Evolutionary conservation across 352 stramenopile genomes (phyloP), one percentile per base, ranked within the genome.

Genomic region (Phytopythium litorale): DNA sequence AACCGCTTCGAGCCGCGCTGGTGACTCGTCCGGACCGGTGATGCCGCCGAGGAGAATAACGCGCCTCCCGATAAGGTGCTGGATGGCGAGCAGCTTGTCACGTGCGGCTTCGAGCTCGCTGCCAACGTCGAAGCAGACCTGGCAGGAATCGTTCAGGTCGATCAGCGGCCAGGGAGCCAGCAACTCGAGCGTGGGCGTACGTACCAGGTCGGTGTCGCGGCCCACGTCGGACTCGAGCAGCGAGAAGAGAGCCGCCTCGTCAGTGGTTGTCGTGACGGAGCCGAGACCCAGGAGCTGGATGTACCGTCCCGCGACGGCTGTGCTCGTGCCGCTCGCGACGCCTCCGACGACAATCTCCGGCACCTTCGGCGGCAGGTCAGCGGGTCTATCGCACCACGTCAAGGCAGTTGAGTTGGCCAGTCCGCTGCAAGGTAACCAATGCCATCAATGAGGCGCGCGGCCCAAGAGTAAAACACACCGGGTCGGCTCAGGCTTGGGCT

Each of bases 121-220:
- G 1, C 78, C 79, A 35, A 90, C 72, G 49, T 91, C 84, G 52
- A 87, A 89, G 33, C 77, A 86, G 7, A 92, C 61, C 82, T 91
- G 57, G 28, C 9, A 37, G 0, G 23, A 18, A 7, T 9, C 48
- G 16, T 51, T 28, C 4, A 40, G 9, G 0, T 7, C 2, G 16
- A 15, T 23, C 4, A 49, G 21, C 7, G 12, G 38, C 15, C 19
- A 56, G 32, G 18, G 13, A 19, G 7, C 40, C 15, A 21, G 55
- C 21, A 19, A 49, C 15, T 16, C 37, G n/a, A 64, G 30, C 43
- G 49, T 45, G 21, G 7, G 42, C 3, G 51, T 52, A 92, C 3
- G 51, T 52, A 92, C 80, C 59, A 92, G 64, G 50, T 92, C 83
- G 8, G 72, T 75, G 6, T 78, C 63, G 1, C 63, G 52, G 0